phyloP scores from a whole-genome alignment of 2,329 filamentous ascomycete genomes.

The Pseudogymnoascus sp. region DNA sequence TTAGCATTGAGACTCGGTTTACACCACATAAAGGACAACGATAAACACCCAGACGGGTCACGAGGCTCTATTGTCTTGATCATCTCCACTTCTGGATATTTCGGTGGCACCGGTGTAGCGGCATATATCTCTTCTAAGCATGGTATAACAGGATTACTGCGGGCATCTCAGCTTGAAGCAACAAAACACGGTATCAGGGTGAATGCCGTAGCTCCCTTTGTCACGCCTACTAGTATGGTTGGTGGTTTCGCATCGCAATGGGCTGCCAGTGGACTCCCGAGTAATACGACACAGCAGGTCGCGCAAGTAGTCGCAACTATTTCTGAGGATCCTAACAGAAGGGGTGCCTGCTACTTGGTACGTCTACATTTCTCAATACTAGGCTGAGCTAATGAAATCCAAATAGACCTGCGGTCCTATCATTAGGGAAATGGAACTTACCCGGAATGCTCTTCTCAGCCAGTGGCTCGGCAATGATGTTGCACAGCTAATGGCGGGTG shows the following conservation, averaged over 20 bases:
- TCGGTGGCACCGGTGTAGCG: no score
- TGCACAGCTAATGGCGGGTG: constrained; percentile 27
- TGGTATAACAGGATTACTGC: no score
- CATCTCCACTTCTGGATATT: constrained; percentile 14
- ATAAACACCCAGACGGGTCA: constrained; percentile 16
- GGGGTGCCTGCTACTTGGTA: constrained; percentile 27
- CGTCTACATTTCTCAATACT: constrained; percentile 10
- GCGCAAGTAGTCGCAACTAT: constrained; percentile 32
- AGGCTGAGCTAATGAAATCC: background rate
- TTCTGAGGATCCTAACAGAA: constrained; percentile 27
- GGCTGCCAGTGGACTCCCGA: constrained; percentile 31
- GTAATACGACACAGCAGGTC: constrained; percentile 36
- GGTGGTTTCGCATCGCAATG: constrained; percentile 31
- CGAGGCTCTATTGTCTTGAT: constrained; percentile 35
- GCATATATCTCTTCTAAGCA: no score
- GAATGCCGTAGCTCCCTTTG: constrained; percentile 39
- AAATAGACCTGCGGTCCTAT: constrained; percentile 26
- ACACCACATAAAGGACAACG: constrained; percentile 22
- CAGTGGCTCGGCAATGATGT: constrained; percentile 32
- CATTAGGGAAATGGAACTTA: constrained; percentile 28
- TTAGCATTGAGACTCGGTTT: constrained; percentile 22
- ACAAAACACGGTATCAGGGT: constrained; percentile 30
- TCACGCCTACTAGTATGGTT: constrained; percentile 39
- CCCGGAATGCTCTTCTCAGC: constrained; percentile 23
- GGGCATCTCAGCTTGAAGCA: no score